Evolutionary conservation across 768 basidiomycete species (phyloP).

Genomic region (Lentinula aciculospora): DNA sequence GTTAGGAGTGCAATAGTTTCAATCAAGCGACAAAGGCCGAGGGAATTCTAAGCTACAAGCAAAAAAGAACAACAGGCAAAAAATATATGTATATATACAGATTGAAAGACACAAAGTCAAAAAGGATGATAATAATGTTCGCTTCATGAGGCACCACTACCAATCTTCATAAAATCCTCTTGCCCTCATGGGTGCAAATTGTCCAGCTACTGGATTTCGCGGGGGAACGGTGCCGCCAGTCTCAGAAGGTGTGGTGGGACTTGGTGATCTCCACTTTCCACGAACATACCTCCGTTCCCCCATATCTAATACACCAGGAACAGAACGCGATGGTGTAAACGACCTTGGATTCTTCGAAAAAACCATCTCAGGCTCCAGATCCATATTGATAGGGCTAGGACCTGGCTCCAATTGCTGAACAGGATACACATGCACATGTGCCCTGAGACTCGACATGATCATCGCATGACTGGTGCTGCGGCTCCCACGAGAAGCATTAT

Average conservation of each 20-base stretch:
- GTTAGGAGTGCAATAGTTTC: no score
- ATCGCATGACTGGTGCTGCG: not conserved
- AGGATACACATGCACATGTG: not conserved
- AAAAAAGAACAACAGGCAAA: no score
- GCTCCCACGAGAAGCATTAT: not conserved
- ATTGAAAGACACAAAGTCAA: not conserved
- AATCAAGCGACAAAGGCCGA: no score
- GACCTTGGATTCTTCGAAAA: constrained; percentile 3
- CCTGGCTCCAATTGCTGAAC: not conserved
- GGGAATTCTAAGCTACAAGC: not conserved
- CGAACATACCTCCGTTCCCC: not conserved
- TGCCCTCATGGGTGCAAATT: not conserved
- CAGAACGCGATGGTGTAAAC: not conserved
- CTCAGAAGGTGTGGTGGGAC: not conserved
- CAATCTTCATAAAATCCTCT: constrained; percentile 4
- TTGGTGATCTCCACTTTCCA: not conserved
- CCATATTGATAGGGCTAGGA: not conserved
- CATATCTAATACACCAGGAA: constrained; percentile 1
- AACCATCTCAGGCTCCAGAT: constrained; percentile 5
- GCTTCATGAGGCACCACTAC: not conserved
- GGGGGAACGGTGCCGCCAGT: not conserved
- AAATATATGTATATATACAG: not conserved
- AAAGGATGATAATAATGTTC: not conserved
- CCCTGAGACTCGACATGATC: constrained; percentile 1
- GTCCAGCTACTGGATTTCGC: not conserved